Conservation (phyloP, 2,329 filamentous ascomycete genomes). For the Aspergillus pseudotamarii region DNA sequence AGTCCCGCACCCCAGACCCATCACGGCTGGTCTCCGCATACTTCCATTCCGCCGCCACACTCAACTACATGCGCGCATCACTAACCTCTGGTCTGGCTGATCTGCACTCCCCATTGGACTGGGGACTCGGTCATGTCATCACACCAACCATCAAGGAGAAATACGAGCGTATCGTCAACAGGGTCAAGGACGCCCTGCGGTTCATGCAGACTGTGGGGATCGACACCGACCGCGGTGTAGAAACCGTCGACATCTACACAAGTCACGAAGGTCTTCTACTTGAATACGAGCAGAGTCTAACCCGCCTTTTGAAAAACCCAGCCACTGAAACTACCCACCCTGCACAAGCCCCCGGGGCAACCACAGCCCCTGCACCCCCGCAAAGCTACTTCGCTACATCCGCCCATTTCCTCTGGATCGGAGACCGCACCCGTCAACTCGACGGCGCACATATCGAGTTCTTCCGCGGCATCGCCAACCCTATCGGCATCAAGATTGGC, state of each 20-base stretch:
- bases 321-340: conserved; percentile 14
- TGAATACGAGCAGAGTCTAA: conserved; percentile 90
- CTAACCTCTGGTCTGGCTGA: conserved; percentile 89
- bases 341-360: conserved; percentile 18
- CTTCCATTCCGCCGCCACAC: conserved; percentile 90
- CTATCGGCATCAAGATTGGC: conserved; percentile 94
- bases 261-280: conserved; percentile 93
- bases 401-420: conserved; percentile 97
- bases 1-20: conserved; percentile 80
- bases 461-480: conserved; percentile 94
- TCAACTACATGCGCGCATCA: conserved; percentile 88
- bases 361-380: conserved; percentile 67
- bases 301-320: conserved; percentile 72
- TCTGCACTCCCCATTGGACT: conserved; percentile 89
- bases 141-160: conserved; percentile 81
- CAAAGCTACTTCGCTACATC: conserved; percentile 86
- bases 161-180: conserved; percentile 81
- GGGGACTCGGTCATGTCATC: conserved; percentile 88
- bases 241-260: conserved; percentile 93
- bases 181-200: conserved; percentile 85
- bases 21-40: conserved; percentile 85
- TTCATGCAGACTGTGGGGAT: conserved; percentile 96
- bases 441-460: conserved; percentile 95
- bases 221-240: conserved; percentile 78
- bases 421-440: conserved; percentile 90